Percentiles rank a stretch among this genome's conserved stretches.
Conservation (phyloP, 106 monocot species). For the Chionographis japonica region DNA sequence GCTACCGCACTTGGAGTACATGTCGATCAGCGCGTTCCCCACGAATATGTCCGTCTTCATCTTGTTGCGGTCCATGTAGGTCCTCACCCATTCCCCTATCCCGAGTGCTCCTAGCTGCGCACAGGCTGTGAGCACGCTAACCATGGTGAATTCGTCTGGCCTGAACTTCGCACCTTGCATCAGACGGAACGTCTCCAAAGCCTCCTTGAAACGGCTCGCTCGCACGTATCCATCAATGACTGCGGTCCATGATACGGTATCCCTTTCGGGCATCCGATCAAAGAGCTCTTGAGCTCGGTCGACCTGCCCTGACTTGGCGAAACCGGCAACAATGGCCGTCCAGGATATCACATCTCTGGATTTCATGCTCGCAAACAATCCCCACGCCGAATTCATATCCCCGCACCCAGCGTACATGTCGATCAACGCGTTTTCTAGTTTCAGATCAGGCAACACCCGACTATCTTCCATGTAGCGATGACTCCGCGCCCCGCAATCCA, state of each 20-base stretch:
- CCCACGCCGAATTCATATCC: slow-evolving; percentile 29
- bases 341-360: slow-evolving; percentile 41
- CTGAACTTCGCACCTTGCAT: slow-evolving; percentile 29
- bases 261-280: slow-evolving; percentile 52
- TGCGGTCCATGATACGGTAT: slow-evolving; percentile 56
- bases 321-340: slow-evolving; percentile 46
- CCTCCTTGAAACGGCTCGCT: slow-evolving; percentile 45
- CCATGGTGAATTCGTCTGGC: slow-evolving; percentile 63
- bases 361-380: slow-evolving; percentile 43
- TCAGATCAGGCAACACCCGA: slow-evolving; percentile 16
- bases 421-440: slow-evolving; percentile 42
- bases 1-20: slow-evolving; percentile 77
- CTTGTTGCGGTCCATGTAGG: slow-evolving; percentile 42
- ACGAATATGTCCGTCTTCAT: slow-evolving; percentile 34
- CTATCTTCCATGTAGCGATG: slow-evolving; percentile 22
- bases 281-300: slow-evolving; percentile 54
- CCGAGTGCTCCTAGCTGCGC: slow-evolving; percentile 71
- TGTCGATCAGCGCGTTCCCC: slow-evolving; percentile 61
- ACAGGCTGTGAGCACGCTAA: slow-evolving; percentile 69
- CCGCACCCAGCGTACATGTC: slow-evolving; percentile 59
- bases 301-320: slow-evolving; percentile 34
- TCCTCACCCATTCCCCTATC: slow-evolving; percentile 53
- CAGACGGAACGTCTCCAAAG: slow-evolving; percentile 43
- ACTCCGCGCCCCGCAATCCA: slow-evolving; percentile 33
- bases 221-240: slow-evolving; percentile 62